Conservation (phyloP, 169 alveolate species). For the Gregarina niphandrodes region DNA sequence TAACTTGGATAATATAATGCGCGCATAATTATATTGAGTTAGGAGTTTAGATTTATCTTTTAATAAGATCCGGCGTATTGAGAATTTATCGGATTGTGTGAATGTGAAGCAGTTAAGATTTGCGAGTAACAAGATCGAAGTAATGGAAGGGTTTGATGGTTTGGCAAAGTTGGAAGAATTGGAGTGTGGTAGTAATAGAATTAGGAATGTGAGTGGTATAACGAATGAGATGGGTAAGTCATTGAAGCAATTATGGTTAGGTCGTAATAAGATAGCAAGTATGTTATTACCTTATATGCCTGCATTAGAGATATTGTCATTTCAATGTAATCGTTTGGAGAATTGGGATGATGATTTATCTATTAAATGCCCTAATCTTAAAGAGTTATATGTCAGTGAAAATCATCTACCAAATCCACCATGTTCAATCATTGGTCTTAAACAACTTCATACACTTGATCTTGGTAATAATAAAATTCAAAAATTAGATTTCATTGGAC, state of each 20-base stretch:
- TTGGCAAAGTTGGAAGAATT: conserved; percentile 17
- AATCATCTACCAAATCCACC: conserved; percentile 17
- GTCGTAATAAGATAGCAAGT: conserved; percentile 42
- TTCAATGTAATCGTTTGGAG: conserved; percentile 31
- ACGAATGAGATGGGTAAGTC: conserved; percentile 1
- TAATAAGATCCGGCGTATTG: conserved; percentile 23
- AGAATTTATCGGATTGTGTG: conserved; percentile 15
- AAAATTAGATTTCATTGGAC: conserved; percentile 11
- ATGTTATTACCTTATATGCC: conserved; percentile 23
- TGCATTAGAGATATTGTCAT: conserved; percentile 9
- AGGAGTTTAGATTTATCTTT: conserved; percentile 23
- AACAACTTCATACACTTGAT: conserved; percentile 11
- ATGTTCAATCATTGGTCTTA: background rate
- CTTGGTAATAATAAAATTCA: conserved; percentile 19
- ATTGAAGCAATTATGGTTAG: conserved; percentile 55
- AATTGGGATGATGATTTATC: conserved; percentile 18
- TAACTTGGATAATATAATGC: no score
- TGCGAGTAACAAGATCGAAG: conserved; percentile 24
- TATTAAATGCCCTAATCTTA: conserved; percentile 10
- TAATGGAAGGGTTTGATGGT: conserved; percentile 15
- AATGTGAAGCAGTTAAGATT: conserved; percentile 18
- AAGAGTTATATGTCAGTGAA: conserved; percentile 26
- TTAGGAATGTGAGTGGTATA: conserved; percentile 6
- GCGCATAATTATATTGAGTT: no score
- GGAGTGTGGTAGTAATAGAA: conserved; percentile 29